Base-by-base conservation (phyloP, 179 eudicot genomes). In the Vitellaria paradoxa region DNA sequence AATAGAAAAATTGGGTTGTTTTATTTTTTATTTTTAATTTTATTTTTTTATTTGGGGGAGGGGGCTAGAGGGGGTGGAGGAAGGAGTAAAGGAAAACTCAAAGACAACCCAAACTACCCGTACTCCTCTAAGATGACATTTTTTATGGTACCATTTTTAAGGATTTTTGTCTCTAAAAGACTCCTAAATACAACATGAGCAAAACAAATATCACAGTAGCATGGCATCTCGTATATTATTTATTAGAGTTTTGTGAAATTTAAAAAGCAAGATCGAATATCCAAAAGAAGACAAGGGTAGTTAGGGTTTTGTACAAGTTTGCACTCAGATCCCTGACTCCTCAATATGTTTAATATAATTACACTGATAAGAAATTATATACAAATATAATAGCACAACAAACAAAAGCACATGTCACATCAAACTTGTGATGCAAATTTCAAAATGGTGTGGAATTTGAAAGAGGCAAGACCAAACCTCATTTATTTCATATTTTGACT, bases 401-500 rank as follows among this genome's bases (percentile, higher is more conserved):
- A 42, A 42, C 45, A 42, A 42, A 5, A 42, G 45, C 45, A 42
- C 45, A 0, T 42, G 45, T 4, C 45, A 42, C 45, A 42, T 42
- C 45, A 42, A 4, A 42, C 45, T 42, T 42, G 45, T 5, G 6
- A 42, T 42, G 45, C 45, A 42, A 42, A 42, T 42, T 42, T 42
- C 5, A 42, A 42, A 4, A 42, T 42, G 3, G 45, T 42, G 3
- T 5, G 45, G 3, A 42, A 42, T 42, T 42, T 42, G 45, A 37
- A 37, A 37, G 37, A 30, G 37, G 37, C 37, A 30, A 30, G 75
- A 60, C 18, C 83, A 12, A 69, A 93, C 99, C 99, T 96, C 99
- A 46, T 94, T 92, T 76, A 94, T 88, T 83, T 94, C 97, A 80
- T 91, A 96, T 80, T 92, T 94, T 70, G 96, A 87, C 86, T 96